phyloP scores from a whole-genome alignment of 495 filamentous ascomycete genomes.

The Talaromyces proteolyticus region DNA sequence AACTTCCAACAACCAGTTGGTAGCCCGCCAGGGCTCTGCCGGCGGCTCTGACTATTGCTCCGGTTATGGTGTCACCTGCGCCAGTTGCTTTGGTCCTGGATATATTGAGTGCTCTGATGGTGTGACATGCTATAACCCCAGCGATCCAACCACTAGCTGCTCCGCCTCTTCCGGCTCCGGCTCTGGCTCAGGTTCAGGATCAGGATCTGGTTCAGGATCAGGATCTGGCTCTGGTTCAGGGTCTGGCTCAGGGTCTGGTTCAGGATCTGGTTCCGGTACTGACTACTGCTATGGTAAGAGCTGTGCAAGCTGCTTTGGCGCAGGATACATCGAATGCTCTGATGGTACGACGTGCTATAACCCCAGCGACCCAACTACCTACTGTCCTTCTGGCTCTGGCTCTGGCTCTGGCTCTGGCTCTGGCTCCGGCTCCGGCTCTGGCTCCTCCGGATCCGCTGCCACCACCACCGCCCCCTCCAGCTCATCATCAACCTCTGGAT shows the following conservation, averaged over 20 bases:
- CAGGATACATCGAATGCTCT: neutral
- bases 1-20: neutral
- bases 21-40: conserved; percentile 5
- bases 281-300: neutral
- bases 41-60: neutral
- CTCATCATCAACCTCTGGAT: neutral
- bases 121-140: neutral
- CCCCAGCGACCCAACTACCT: neutral
- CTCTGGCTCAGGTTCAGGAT: neutral
- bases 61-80: neutral
- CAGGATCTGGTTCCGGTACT: neutral
- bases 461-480: neutral
- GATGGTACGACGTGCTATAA: neutral
- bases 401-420: neutral
- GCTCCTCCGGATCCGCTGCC: neutral
- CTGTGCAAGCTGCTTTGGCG: neutral
- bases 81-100: neutral
- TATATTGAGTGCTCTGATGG: neutral
- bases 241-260: neutral
- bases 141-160: neutral
- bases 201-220: neutral
- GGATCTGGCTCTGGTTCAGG: neutral
- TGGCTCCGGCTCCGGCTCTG: neutral
- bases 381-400: neutral
- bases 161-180: neutral